Evolutionary conservation across 805 yeast genomes (phyloP), one percentile per base, ranked within the genome.

Genomic region (Monosporozyma yasuniensis): DNA sequence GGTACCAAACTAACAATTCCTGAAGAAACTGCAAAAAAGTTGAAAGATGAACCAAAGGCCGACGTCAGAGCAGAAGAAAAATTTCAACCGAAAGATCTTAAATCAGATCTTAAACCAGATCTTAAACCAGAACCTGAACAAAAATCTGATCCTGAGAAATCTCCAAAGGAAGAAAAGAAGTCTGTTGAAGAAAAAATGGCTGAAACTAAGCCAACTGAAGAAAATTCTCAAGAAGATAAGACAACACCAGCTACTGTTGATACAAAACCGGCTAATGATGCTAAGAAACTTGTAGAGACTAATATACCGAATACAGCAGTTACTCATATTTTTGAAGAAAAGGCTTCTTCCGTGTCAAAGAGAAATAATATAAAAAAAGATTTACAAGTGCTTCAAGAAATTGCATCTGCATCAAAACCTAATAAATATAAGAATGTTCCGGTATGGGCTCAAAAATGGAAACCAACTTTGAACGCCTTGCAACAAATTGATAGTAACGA

Each of bases 361-460:
- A 59, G 62, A 48, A 62, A 66, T 42, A 63, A 61, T 47, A 55
- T 65, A 25, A 65, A 61, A 46, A 66, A 63, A 45, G 69, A 64
- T 50, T 44, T 63, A 32, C 50, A 60, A 42, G 55, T 63, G 14
- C 57, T 65, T 42, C 63, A 54, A 46, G 66, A 59, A 46, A 60
- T 59, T 18, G 57, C 64, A 18, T 56, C 67, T 2, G 50, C 58
- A 14, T 60, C 68, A 3, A 81, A 83, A 65, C 90, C 93, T 1
- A 76, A 66, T 49, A 69, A 85, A 56, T 84, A 84, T 64, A 66
- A 66, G 12, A 72, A 68, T 44, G 85, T 85, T 3, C 96, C 96
- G 4, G 72, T 80, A 4, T 89, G 96, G 96, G 96, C 96, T 0
- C 83, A 75, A 54, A 83, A 80, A 58, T 87, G 84, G 81, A 67